Evolutionary conservation across 2,329 filamentous ascomycete species (phyloP).

Genomic region (Calonectria pseudoturangicola): DNA sequence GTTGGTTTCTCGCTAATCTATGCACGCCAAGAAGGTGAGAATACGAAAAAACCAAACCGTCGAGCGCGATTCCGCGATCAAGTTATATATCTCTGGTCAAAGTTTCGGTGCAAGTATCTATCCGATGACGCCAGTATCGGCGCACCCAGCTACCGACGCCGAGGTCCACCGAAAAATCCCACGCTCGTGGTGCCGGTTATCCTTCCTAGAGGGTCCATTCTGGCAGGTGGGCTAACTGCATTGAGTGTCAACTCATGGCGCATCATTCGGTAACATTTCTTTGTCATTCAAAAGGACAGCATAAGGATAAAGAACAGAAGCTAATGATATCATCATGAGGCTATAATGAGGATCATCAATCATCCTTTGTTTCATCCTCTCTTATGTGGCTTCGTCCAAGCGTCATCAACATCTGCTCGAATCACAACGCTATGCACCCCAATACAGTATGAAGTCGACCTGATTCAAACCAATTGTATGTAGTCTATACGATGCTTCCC

Average conservation of each 20-base stretch:
- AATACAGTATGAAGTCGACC: not conserved
- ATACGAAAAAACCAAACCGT: conserved; percentile 5
- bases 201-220: not conserved
- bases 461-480: conserved; percentile 35
- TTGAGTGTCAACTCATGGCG: not conserved
- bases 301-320: not conserved
- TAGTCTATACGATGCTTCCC: conserved; percentile 48
- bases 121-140: conserved; percentile 45
- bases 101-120: conserved; percentile 44
- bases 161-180: conserved; percentile 8
- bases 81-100: conserved; percentile 25
- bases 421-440: not conserved
- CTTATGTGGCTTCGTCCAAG: not conserved
- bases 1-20: not conserved
- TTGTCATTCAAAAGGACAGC: not conserved
- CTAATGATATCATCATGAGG: not conserved
- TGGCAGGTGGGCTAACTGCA: not conserved
- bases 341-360: not conserved
- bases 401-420: not conserved
- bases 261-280: not conserved
- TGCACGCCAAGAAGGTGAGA: not conserved
- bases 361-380: not conserved
- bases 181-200: conserved; percentile 21
- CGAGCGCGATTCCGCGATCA: not conserved
- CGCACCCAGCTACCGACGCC: conserved; percentile 39